Evolutionary conservation across 148 eudicot genomes (phyloP).

Genomic region (Vaccinium vitisidaea): DNA sequence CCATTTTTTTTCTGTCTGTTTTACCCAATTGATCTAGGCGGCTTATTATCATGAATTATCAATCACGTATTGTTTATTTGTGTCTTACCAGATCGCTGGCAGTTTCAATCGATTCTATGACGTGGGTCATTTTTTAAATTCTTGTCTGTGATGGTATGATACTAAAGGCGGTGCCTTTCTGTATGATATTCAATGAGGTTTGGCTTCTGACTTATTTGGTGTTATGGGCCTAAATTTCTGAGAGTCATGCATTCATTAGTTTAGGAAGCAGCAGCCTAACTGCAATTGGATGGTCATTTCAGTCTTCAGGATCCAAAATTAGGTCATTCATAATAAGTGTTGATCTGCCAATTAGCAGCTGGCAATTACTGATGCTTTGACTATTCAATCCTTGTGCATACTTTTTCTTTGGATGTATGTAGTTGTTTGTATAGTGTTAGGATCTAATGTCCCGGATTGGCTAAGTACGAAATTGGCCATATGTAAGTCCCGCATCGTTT

Average conservation of each 20-base stretch:
- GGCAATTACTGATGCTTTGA: not conserved
- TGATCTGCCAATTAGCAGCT: conserved; percentile 5
- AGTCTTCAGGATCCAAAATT: not conserved
- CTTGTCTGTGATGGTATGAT: not conserved
- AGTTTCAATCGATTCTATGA: not conserved
- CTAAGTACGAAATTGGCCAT: not conserved
- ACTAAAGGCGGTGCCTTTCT: conserved; percentile 7
- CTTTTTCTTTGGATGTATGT: no score
- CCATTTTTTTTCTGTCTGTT: no score
- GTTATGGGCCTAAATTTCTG: not conserved
- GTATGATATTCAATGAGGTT: not conserved
- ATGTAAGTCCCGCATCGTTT: no score
- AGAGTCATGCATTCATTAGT: no score
- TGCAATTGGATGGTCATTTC: not conserved
- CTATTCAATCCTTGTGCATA: no score
- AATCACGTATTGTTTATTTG: not conserved
- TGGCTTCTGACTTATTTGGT: not conserved
- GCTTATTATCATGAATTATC: not conserved
- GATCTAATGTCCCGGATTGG: not conserved
- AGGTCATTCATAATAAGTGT: not conserved
- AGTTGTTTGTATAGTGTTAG: not conserved
- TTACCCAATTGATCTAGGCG: not conserved
- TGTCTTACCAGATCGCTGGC: conserved; percentile 8
- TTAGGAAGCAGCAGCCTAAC: no score
- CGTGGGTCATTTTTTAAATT: conserved; percentile 13